Evolutionary conservation across 179 eudicot genomes (phyloP), one percentile per base, ranked within the genome.

Genomic region (Beta corolliflora): DNA sequence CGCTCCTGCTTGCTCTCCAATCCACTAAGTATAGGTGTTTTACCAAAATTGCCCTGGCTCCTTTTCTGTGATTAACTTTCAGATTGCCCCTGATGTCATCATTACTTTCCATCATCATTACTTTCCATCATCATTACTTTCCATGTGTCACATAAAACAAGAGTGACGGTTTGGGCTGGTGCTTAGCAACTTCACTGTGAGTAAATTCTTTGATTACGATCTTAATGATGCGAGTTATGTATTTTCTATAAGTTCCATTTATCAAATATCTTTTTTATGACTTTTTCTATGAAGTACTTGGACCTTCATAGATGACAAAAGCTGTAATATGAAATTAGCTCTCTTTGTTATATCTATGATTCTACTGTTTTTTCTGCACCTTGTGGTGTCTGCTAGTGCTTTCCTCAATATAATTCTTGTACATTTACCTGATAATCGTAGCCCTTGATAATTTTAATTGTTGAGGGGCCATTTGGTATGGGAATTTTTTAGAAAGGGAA

Each of bases 301-400:
- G 41, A 53, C 54, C 74, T 10, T 78, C 63, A 50, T 66, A 70
- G 45, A 79, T 56, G 58, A 63, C 19, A 58, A 68, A 44, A 55
- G 12, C 13, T 16, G 6, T 64, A 55, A 12, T 21, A 13, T 56
- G 25, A 60, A 12, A n/a, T 41, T 54, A 14, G 9, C 12, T 55
- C 8, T 74, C 29, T 29, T 15, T 25, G 3, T 44, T 74, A 56
- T 18, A 36, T 36, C 41, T 36, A 36, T 3, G 41, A 36, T 59
- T 70, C 12, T 60, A 25, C 73, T 73, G 81, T 71, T 2, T 16
- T 29, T 36, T 59, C 9, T 79, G 70, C 48, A 23, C 55, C 60
- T 81, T n/a, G 36, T 58, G 58, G 75, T 63, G 60, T 50, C 54
- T 54, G 31, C 45, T 76, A 45, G 76, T 75, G 64, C 50, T 68